Evolutionary conservation across 2,329 filamentous ascomycete species (phyloP).

Genomic region (Coleophoma crateriformis): DNA sequence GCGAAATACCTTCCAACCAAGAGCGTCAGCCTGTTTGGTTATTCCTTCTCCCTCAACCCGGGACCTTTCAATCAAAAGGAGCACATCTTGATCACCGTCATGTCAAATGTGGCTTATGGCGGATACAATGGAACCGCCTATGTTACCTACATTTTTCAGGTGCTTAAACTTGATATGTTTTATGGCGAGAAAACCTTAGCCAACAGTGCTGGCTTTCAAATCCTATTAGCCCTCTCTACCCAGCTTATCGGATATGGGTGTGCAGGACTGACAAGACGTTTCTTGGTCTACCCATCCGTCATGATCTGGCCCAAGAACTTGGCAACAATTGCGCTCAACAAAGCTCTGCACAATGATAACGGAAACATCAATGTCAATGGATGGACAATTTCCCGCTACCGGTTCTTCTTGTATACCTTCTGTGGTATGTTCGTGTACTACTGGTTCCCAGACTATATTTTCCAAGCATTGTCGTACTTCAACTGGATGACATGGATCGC

Average conservation of each 20-base stretch:
- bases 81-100: slow-evolving; percentile 59
- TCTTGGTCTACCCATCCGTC: slow-evolving; percentile 51
- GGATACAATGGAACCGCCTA: neutral
- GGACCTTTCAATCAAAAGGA: slow-evolving; percentile 65
- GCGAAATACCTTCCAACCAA: slow-evolving; percentile 25
- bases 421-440: slow-evolving; percentile 16
- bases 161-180: neutral
- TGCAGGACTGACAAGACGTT: slow-evolving; percentile 52
- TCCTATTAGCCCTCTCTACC: slow-evolving; percentile 54
- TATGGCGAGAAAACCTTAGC: neutral
- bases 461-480: slow-evolving; percentile 25
- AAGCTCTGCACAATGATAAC: slow-evolving; percentile 19
- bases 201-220: slow-evolving; percentile 40
- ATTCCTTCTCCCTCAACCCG: slow-evolving; percentile 37
- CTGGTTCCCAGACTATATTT: slow-evolving; percentile 27
- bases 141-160: neutral
- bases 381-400: slow-evolving; percentile 29
- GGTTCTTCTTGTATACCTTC: slow-evolving; percentile 30
- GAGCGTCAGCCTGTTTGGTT: neutral
- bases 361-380: slow-evolving; percentile 29
- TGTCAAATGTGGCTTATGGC: slow-evolving; percentile 39
- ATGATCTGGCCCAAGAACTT: slow-evolving; percentile 61
- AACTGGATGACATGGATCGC: slow-evolving; percentile 29
- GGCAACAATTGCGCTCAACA: slow-evolving; percentile 29
- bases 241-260: slow-evolving; percentile 60